Evolutionary conservation across 805 yeast genomes (phyloP).

Genomic region (Saccharomyces kudriavzevii): DNA sequence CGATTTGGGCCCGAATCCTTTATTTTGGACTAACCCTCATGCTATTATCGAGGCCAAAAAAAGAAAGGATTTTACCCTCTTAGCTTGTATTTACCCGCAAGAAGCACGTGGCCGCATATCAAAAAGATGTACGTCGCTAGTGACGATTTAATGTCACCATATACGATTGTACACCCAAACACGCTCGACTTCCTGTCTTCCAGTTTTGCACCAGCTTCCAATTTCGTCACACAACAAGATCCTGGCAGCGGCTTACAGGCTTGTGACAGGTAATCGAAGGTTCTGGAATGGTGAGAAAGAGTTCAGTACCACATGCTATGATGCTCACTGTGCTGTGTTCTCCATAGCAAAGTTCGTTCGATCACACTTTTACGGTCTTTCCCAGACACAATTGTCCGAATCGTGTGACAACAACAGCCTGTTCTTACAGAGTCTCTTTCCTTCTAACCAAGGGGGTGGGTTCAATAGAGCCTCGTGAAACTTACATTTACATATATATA

Average conservation of each 20-base stretch:
- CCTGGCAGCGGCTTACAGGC: not conserved
- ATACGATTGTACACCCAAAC: not conserved
- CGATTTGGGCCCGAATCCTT: not conserved
- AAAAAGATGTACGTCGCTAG: not conserved
- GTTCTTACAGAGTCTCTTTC: not conserved
- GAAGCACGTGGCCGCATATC: not conserved
- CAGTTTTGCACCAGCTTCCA: not conserved
- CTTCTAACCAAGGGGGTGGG: not conserved
- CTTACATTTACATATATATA: not conserved
- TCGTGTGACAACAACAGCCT: not conserved
- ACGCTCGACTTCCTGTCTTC: conserved; percentile 1
- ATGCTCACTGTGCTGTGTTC: not conserved
- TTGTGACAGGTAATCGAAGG: not conserved
- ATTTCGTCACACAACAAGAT: not conserved
- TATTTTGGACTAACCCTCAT: not conserved
- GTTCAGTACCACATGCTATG: not conserved
- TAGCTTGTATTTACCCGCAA: not conserved
- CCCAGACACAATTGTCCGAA: not conserved
- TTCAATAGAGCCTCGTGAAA: not conserved
- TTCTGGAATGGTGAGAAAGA: not conserved
- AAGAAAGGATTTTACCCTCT: not conserved
- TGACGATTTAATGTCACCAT: not conserved
- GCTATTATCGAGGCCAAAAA: not conserved
- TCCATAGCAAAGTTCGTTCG: not conserved
- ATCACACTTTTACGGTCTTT: not conserved